A percentile compares a stretch with the other conserved stretches of the same genome.
Conservation (phyloP, 148 eudicot species). For the Drosera capensis region DNA sequence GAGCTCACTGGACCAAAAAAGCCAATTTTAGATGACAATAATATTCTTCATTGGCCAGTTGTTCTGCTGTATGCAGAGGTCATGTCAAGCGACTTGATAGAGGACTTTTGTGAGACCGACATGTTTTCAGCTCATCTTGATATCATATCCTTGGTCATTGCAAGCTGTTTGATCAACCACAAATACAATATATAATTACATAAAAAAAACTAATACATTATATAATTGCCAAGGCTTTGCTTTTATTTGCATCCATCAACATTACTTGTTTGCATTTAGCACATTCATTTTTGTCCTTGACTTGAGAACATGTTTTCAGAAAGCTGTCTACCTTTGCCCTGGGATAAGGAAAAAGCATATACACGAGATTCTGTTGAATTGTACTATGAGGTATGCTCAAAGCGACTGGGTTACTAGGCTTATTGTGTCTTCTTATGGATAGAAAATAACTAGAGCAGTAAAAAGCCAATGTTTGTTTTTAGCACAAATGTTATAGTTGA, state of each 20-base stretch:
- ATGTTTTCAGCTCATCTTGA: constrained; percentile 79
- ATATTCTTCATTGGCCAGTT: constrained; percentile 93
- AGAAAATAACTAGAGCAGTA: too few species aligned
- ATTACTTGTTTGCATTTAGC: neutral
- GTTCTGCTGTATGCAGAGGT: constrained; percentile 83
- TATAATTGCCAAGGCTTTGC: neutral
- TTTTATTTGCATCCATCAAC: neutral
- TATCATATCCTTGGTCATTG: constrained; percentile 57
- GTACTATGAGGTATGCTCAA: constrained; percentile 65
- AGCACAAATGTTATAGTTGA: too few species aligned
- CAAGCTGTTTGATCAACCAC: neutral
- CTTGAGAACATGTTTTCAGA: constrained; percentile 85
- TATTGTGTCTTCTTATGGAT: too few species aligned
- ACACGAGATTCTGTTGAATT: constrained; percentile 72
- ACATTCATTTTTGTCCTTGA: constrained; percentile 32
- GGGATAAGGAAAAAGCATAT: constrained; percentile 74
- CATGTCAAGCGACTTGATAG: constrained; percentile 91
- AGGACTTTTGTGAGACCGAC: constrained; percentile 95
- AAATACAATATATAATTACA: neutral
- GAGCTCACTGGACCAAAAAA: constrained; percentile 72
- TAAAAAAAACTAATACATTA: neutral
- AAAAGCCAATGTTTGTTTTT: too few species aligned
- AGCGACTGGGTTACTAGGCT: neutral
- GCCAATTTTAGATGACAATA: constrained; percentile 58
- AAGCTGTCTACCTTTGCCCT: constrained; percentile 52